Conservation (phyloP, 2,329 filamentous ascomycete species). For the Alternaria infectoria region DNA sequence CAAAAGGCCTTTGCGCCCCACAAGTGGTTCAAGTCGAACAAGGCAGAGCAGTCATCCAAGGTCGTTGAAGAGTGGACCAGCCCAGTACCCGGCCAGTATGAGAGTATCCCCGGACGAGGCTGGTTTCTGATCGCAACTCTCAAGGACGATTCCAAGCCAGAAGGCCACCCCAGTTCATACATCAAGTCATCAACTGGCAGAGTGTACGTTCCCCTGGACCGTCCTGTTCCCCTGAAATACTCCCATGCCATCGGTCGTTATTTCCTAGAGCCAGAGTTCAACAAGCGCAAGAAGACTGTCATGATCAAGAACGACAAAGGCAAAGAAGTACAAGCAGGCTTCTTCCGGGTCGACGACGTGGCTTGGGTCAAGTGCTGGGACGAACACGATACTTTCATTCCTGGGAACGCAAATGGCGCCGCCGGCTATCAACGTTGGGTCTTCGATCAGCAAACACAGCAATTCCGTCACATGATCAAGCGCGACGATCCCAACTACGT, state of each 20-base stretch:
- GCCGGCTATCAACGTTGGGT: constrained; percentile 55
- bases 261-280: constrained; percentile 56
- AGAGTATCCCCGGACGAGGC: constrained; percentile 57
- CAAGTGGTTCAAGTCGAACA: constrained; percentile 56
- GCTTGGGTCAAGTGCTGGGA: constrained; percentile 61
- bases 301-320: constrained; percentile 48
- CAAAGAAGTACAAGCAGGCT: constrained; percentile 50
- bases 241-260: constrained; percentile 58
- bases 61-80: constrained; percentile 56
- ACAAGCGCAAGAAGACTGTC: constrained; percentile 54
- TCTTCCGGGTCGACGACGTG: constrained; percentile 59
- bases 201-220: constrained; percentile 37
- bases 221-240: constrained; percentile 51
- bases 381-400: constrained; percentile 56
- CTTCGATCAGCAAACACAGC: constrained; percentile 50
- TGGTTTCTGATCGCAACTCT: constrained; percentile 57
- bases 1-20: constrained; percentile 56
- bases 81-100: constrained; percentile 58
- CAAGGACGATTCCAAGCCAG: constrained; percentile 31
- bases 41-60: constrained; percentile 48
- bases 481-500: constrained; percentile 47
- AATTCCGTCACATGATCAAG: constrained; percentile 49
- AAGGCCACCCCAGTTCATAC: constrained; percentile 26
- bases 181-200: constrained; percentile 13
- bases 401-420: constrained; percentile 45